Conservation (phyloP, 2,329 filamentous ascomycete genomes). For the Elsinoe arachidis region DNA sequence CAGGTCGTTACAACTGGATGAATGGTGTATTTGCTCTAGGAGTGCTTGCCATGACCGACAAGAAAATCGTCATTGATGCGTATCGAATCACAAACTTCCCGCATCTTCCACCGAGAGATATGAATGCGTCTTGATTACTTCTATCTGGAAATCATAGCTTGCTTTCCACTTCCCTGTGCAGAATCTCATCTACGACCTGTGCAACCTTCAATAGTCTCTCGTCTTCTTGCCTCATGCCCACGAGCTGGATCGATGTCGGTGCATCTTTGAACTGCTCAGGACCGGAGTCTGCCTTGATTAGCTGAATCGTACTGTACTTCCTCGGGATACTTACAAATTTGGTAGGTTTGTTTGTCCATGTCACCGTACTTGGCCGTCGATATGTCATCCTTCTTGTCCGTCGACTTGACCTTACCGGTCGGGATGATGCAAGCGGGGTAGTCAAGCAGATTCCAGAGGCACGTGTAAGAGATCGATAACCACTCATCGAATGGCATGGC, state of each 20-base stretch:
- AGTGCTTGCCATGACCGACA: conserved; percentile 19
- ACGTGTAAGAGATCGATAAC: conserved; percentile 18
- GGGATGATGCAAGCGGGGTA: conserved; percentile 18
- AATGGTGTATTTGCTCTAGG: conserved; percentile 20
- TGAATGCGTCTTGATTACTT: conserved; percentile 2
- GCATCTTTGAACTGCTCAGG: conserved; percentile 23
- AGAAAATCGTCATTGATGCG: conserved; percentile 21
- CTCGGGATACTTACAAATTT: conserved; percentile 15
- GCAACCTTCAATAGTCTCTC: conserved; percentile 23
- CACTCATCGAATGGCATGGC: conserved; percentile 21
- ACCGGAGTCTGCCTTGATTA: conserved; percentile 23
- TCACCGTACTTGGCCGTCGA: conserved; percentile 23
- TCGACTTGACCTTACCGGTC: conserved; percentile 19
- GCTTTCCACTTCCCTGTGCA: conserved; percentile 11
- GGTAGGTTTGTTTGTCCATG: conserved; percentile 18
- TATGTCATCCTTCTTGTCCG: conserved; percentile 22
- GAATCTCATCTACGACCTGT: conserved; percentile 22
- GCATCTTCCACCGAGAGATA: conserved; percentile 8
- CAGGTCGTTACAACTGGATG: conserved; percentile 21
- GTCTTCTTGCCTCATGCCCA: conserved; percentile 27
- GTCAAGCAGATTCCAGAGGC: conserved; percentile 18
- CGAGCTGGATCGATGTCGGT: conserved; percentile 25
- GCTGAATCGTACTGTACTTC: background rate
- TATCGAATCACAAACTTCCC: conserved; percentile 21
- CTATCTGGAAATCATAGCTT: background rate